Conservation (phyloP, 2,329 filamentous ascomycete species). For the Claviceps africana region DNA sequence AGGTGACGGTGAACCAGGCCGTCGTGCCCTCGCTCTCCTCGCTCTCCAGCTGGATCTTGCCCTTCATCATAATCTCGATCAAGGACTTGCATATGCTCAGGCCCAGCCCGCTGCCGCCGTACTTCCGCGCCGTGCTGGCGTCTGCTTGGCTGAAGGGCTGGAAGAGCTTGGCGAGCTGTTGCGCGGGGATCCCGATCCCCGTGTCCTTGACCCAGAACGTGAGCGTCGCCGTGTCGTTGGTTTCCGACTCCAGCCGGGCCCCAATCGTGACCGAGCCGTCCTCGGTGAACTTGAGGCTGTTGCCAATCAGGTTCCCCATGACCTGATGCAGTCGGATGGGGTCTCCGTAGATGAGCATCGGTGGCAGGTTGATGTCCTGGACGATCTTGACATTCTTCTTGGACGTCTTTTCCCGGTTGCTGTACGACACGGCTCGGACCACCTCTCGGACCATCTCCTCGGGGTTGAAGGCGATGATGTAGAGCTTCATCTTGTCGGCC, state of each 20-base stretch:
- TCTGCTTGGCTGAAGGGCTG: slow-evolving; percentile 88
- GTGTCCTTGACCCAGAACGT: slow-evolving; percentile 83
- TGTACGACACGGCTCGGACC: slow-evolving; percentile 51
- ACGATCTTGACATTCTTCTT: slow-evolving; percentile 49
- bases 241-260: slow-evolving; percentile 58
- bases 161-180: slow-evolving; percentile 75
- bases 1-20: slow-evolving; percentile 68
- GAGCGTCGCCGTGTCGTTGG: slow-evolving; percentile 54
- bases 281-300: slow-evolving; percentile 89
- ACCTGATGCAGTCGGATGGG: slow-evolving; percentile 55
- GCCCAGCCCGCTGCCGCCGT: slow-evolving; percentile 81
- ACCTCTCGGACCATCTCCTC: slow-evolving; percentile 54
- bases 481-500: slow-evolving; percentile 73
- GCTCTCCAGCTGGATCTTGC: slow-evolving; percentile 70
- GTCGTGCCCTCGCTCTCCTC: slow-evolving; percentile 56
- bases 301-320: slow-evolving; percentile 73
- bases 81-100: slow-evolving; percentile 91
- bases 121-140: slow-evolving; percentile 76
- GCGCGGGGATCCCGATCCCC: slow-evolving; percentile 76
- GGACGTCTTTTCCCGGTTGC: slow-evolving; percentile 48
- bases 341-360: slow-evolving; percentile 57
- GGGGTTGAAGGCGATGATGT: slow-evolving; percentile 54
- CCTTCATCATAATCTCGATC: slow-evolving; percentile 83
- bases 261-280: slow-evolving; percentile 74
- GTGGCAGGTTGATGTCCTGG: slow-evolving; percentile 58